Evolutionary conservation across 352 stramenopile species (phyloP), one percentile per base, ranked within the genome.

Genomic region (Phytophthora ramorum): DNA sequence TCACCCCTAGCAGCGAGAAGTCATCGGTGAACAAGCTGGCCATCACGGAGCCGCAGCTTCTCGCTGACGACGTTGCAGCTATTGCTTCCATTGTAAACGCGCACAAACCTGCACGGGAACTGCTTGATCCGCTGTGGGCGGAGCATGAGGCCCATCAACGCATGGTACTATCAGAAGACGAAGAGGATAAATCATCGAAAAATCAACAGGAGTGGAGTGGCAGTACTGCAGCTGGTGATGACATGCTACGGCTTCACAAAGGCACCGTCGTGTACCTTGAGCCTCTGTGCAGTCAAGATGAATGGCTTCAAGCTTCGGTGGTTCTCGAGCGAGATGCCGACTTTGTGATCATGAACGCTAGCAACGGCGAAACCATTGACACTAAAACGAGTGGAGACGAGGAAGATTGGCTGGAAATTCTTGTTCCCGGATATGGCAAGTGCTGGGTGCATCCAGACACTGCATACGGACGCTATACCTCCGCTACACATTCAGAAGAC

Each of bases 381-480:
- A 44, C 7, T 44, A 44, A 44, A 19, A 44, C 22, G 16, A 44
- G n/a, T 12, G 7, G 4, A 12, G 38, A 20, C 16, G 35, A 41
- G 12, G 59, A 69, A 35, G 69, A 73, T 7, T 78, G 65, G 69
- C 52, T 80, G 22, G 73, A 78, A 38, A 44, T 80, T 46, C 50
- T 80, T n/a, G 73, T 80, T 1, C 65, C 73, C 24, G 73, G 73
- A 17, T 75, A 73, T n/a, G 73, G 73, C 44, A 75, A 78, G 53
- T 80, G 73, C 61, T 80, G 69, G 73, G 73, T 78, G 1, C 56
- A 78, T 19, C 64, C 58, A 26, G 57, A 68, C 10, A 58, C 63
- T 17, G 60, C 50, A 2, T 43, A 57, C 7, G 49, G 24, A 32
- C 3, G 22, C 55, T 49, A 58, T 43, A 20, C 32, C 50, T 58